Evolutionary conservation across 73 alveolate genomes (phyloP), one percentile per base, ranked within the genome.

Genomic region (Uronychia setigera): DNA sequence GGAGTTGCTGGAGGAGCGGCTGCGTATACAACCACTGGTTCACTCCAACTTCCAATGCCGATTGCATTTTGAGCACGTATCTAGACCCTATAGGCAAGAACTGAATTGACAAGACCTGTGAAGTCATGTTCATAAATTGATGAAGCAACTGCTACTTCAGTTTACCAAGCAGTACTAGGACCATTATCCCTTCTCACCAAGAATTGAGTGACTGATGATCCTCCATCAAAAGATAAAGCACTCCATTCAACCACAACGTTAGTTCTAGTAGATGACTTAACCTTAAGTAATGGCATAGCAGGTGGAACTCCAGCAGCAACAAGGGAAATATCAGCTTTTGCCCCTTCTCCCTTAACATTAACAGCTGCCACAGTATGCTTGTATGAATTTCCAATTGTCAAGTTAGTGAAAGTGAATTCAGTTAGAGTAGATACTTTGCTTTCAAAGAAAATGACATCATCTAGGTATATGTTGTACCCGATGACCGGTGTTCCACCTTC

Each of bases 41-140:
- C 93, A 34, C 95, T 87, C 93, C 94, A 94, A 28, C 81, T 92
- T 32, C 98, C 98, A 26, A 58, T 35, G 19, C 98, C 98, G 32
- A 88, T 87, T 0, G 87, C 34, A 88, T 94, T 94, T 32, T 78
- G 75, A 0, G 96, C 96, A 26, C 85, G 85, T 33, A 94, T 88
- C 89, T 94, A 86, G 59, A 94, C 59, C 60, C 93, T 91, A 79
- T 91, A 91, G 29, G 81, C 35, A 0, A 77, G 74, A 29, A 31
- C 74, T 26, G 93, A 13, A 33, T 46, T 75, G 19, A 30, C 28
- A 28, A 86, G 67, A 1, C 91, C 87, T 9, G 89, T 79, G 80
- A 86, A 91, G 11, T 82, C 75, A 29, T 91, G 60, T 9, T 32
- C 35, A 26, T 46, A 29, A 14, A n/a, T 34, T 28, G 87, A 30